Base-by-base conservation (phyloP, 2,329 filamentous ascomycete genomes). In the Clonostachys rosea region DNA sequence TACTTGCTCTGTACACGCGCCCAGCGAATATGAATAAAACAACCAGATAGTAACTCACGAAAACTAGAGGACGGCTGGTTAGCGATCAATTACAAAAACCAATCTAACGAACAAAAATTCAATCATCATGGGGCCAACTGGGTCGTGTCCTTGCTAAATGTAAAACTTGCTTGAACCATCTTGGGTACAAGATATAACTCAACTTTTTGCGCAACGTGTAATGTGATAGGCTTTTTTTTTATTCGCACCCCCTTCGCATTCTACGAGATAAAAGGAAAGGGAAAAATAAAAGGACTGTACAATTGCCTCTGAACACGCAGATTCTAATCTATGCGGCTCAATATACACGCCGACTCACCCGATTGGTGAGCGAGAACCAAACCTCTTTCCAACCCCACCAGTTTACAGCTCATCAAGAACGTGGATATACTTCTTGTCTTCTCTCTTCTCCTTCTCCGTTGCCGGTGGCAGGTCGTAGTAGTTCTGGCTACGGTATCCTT, bases 361-460 rank as follows among this genome's bases (percentile, higher is more conserved):
- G 7, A n/a, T 18, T 39, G 36, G 14, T 11, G 36, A n/a, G 36
- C 17, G 11, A 39, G 14, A n/a, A n/a, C 36, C 36, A 39, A n/a
- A 39, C 14, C 14, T 39, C 36, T 39, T 18, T 18, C 36, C 14
- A n/a, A n/a, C 14, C 36, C 14, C 14, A 18, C 12, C 17, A 10
- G 16, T 68, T 72, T 84, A 94, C 77, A 91, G 82, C 67, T 94
- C 86, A 66, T 95, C 89, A 63, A 90, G 74, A 51, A 99, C 91
- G 68, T 99, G 94, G 67, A 97, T 74, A 68, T 95, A 99, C 78
- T 96, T 94, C 81, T 86, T 94, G 71, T 97, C 91, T 69, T 97
- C 91, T 59, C 81, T 79, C 79, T 85, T 94, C 78, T 99, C 94
- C 69, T 87, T 88, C 74, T 96, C 92, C 34, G 92, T 96, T 61